Base-by-base conservation (phyloP, 1,284 basidiomycete genomes). In the Pseudozyma sp. region DNA sequence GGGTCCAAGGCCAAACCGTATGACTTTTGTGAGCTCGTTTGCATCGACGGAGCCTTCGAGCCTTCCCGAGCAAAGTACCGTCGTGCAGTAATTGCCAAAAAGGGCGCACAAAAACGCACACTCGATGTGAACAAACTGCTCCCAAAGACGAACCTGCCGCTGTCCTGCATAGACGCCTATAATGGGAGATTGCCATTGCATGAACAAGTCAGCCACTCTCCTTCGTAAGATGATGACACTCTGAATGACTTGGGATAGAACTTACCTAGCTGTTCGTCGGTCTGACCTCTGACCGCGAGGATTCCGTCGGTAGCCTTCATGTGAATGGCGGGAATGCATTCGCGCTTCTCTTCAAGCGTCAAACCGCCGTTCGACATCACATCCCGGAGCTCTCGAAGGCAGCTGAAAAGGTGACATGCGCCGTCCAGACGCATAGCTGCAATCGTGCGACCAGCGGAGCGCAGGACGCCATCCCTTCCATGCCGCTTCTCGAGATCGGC, bases 371-470 rank as follows among this genome's bases (percentile, higher is more conserved):
- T 21, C 0, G 45, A 25, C 8, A 59, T 45, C n/a, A 42, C 45
- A 1, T 55, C 35, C 38, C 55, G 51, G 5, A 65, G 31, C 13
- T 39, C 10, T 1, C 34, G 52, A 31, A 65, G 18, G 25, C 45
- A 58, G 40, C 18, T 34, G 9, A 54, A 59, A 11, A 69, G 47
- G 31, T 13, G 14, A 19, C 55, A 59, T 4, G 52, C 45, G 0
- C 52, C n/a, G 16, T 59, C 44, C 6, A 69, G 18, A 9, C 66
- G 66, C 35, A 56, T 16, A 39, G 39, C 51, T 9, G 44, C 21
- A 19, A 54, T 40, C 1, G 66, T 63, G 10, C 66, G 60, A 16
- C 66, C 66, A 8, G 66, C 66, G 0, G 66, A 62, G 6, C 66
- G 59, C 6, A 69, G 44, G 31, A 63, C 50, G 8, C 66, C 66